Conservation (phyloP, 768 basidiomycete genomes). For the Kwoniella dendrophila region DNA sequence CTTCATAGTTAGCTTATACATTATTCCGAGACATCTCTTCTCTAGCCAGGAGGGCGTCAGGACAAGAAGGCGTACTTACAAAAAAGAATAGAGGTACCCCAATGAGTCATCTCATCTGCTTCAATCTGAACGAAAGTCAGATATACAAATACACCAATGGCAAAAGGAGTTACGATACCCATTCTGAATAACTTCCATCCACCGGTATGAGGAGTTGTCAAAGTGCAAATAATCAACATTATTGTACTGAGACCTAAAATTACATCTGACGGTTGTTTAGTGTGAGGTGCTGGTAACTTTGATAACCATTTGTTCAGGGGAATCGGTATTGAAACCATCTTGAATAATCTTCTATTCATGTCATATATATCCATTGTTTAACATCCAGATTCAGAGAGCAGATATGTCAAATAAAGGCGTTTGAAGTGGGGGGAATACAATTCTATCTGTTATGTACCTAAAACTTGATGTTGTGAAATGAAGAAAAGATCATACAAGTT, state of each 20-base stretch:
- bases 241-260: constrained; percentile 2
- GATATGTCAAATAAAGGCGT: too few species aligned
- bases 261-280: neutral
- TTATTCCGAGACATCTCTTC: neutral
- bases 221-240: constrained; percentile 2
- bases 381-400: too few species aligned
- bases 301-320: too few species aligned
- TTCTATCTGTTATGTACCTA: too few species aligned
- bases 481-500: too few species aligned
- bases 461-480: too few species aligned
- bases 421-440: too few species aligned
- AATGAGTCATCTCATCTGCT: constrained; percentile 8
- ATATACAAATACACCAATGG: constrained; percentile 4
- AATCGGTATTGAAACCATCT: too few species aligned
- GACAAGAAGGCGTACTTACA: constrained; percentile 10
- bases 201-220: constrained; percentile 29
- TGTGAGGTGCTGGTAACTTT: too few species aligned
- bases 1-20: too few species aligned
- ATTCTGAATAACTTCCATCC: constrained; percentile 33
- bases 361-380: too few species aligned
- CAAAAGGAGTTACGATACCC: constrained; percentile 4
- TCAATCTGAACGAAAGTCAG: constrained; percentile 1
- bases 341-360: too few species aligned
- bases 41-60: neutral
- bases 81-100: constrained; percentile 15